Evolutionary conservation across 148 eudicot genomes (phyloP), one percentile per base, ranked within the genome.

Genomic region (Amaranthus cruentus): DNA sequence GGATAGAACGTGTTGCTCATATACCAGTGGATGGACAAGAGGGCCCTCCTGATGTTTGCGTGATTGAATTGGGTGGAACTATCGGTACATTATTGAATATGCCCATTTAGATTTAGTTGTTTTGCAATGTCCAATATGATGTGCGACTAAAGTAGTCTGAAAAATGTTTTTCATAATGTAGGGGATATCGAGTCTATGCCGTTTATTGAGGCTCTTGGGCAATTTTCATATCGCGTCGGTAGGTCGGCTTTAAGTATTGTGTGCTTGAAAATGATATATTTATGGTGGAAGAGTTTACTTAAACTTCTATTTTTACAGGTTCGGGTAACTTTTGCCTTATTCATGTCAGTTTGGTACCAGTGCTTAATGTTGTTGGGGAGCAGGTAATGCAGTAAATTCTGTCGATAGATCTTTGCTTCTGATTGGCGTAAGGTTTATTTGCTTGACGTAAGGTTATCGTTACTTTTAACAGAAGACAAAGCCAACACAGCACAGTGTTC

Each of bases 161-260:
- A 65, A 59, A 44, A 63, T 15, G 58, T 70, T 9, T 58, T 73
- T 56, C 62, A 51, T 74, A 28, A 66, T 82, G 80, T 75, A 95
- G 99, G 99, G 21, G 99, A 95, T 75, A 91, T 91, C 56, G 99
- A 95, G 69, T 95, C 99, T 50, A 91, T 92, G 96, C 96, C 97
- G 61, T 95, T 87, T 79, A 90, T 88, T 68, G 99, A 95, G 84
- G 99, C 99, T 68, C 83, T 95, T 66, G 99, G 97, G 65, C 96
- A 95, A 48, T 92, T 95, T 77, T 95, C 97, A 1, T 88, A 87
- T 51, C 97, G 92, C 52, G 99, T 95, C 6, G 99, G 99, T 95
- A 88, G 81, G 89, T 73, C 56, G 10, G 38, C 14, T 51, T 46
- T 7, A 65, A 51, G 44, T 64, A 15, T 21, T 66, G 13, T 74